Conservation (phyloP, 75 land plant genomes). For the Cunninghamia lanceolata region DNA sequence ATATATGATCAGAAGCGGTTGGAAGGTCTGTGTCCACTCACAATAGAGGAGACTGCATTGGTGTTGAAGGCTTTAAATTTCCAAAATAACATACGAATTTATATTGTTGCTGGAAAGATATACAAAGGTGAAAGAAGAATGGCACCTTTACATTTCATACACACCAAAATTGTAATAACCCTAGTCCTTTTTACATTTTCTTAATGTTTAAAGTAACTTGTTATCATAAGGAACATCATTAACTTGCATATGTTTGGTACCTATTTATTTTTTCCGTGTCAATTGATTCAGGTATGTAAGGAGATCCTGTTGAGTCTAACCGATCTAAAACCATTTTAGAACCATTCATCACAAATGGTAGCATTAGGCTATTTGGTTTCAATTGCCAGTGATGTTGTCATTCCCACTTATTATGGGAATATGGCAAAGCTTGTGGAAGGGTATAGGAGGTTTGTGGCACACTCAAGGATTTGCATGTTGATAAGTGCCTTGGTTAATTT, state of each 20-base stretch:
- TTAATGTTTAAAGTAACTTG: not conserved
- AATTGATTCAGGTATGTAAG: conserved; percentile 75
- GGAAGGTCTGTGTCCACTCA: conserved; percentile 86
- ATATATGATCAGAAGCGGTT: conserved; percentile 59
- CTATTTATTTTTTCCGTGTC: not conserved
- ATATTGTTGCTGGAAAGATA: conserved; percentile 86
- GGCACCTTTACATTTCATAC: conserved; percentile 45
- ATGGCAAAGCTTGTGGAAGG: conserved; percentile 98
- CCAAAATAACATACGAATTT: conserved; percentile 56
- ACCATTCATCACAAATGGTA: conserved; percentile 90
- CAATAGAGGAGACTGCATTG: conserved; percentile 80
- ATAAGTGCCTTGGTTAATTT: not conserved
- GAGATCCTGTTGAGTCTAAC: conserved; percentile 63
- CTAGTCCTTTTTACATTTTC: conserved; percentile 8
- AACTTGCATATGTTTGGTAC: not conserved
- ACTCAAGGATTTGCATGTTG: not conserved
- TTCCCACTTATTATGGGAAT: conserved; percentile 93
- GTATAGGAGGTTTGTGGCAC: conserved; percentile 63
- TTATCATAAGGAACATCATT: not conserved
- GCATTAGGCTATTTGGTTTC: conserved; percentile 88
- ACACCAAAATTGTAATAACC: conserved; percentile 62
- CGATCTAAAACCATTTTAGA: conserved; percentile 61
- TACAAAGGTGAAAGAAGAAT: conserved; percentile 70
- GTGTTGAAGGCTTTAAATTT: conserved; percentile 72
- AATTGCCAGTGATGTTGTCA: conserved; percentile 74